Conservation (phyloP, 2,329 filamentous ascomycete genomes). For the Fusarium chuoi region DNA sequence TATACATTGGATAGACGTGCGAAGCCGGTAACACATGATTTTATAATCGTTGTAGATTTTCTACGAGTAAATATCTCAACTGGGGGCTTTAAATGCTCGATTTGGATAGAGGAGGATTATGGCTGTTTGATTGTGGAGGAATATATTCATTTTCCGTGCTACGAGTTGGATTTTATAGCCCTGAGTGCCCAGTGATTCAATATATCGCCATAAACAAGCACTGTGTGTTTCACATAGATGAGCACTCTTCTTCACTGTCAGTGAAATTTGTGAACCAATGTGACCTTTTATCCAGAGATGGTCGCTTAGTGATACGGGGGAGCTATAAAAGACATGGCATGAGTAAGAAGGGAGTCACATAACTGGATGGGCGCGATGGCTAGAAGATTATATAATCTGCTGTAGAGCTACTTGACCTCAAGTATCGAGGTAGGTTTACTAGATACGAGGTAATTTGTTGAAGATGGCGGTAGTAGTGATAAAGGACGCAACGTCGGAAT, state of each 20-base stretch:
- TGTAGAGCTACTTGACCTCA: neutral
- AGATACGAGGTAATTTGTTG: accelerated
- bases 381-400: neutral
- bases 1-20: neutral
- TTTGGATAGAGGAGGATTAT: neutral
- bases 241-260: neutral
- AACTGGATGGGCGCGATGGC: accelerated
- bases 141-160: no score
- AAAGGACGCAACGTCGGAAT: accelerated
- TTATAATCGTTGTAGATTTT: accelerated
- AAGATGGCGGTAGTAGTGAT: accelerated
- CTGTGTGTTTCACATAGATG: neutral
- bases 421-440: accelerated
- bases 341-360: neutral
- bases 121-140: neutral
- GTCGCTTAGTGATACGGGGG: neutral
- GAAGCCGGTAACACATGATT: neutral
- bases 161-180: neutral
- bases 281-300: neutral
- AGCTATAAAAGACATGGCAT: neutral
- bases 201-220: accelerated
- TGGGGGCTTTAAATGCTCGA: neutral
- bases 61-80: accelerated
- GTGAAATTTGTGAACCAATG: neutral
- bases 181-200: neutral